phyloP scores from a whole-genome alignment of 768 basidiomycete genomes.

The Boletus sp. region DNA sequence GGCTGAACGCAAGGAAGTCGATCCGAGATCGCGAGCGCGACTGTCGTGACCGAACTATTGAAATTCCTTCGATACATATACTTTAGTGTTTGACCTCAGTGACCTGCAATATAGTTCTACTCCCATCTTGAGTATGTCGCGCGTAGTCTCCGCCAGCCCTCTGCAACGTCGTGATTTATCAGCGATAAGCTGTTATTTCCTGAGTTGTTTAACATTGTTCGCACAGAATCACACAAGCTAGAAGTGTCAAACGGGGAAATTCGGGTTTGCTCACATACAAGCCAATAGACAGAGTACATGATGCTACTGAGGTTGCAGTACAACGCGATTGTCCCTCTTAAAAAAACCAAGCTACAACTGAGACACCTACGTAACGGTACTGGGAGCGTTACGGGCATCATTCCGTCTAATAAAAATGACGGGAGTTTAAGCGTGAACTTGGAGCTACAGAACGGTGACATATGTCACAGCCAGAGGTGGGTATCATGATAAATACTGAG shows the following conservation, averaged over 20 bases:
- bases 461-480: constrained; percentile 6
- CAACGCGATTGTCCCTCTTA: constrained; percentile 1
- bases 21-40: constrained; percentile 12
- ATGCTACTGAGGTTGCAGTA: constrained; percentile 1
- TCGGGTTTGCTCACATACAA: constrained; percentile 1
- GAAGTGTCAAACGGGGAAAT: background rate
- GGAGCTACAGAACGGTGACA: background rate
- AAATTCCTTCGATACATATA: constrained; percentile 3
- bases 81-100: background rate
- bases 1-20: constrained; percentile 12
- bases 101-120: background rate
- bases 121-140: too few relatives aligned
- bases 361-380: background rate
- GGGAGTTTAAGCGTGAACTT: background rate
- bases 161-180: background rate
- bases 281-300: constrained; percentile 4
- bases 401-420: constrained; percentile 1
- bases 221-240: background rate
- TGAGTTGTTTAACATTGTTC: background rate
- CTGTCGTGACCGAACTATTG: constrained; percentile 1
- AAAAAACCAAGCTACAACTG: constrained; percentile 9
- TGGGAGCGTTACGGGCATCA: constrained; percentile 11
- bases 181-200: background rate
- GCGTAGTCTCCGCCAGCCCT: background rate
- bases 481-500: constrained; percentile 18